Evolutionary conservation across 2,329 filamentous ascomycete species (phyloP).

Genomic region (Fusarium neocosmosporiellum): DNA sequence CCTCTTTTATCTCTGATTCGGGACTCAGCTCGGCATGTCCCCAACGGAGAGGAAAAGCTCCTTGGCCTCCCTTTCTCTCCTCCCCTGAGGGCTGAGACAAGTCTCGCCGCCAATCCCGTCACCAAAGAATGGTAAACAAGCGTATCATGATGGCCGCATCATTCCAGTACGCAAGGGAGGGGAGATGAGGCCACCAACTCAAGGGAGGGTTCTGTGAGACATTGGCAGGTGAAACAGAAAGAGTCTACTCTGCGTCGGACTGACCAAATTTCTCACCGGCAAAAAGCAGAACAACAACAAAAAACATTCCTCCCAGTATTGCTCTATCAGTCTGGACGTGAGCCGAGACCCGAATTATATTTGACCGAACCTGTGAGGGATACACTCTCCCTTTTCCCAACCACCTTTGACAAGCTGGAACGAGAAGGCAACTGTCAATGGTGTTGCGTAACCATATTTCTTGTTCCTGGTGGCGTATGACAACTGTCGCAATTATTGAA

Average conservation of each 20-base stretch:
- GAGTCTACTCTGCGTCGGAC: background rate
- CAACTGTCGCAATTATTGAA: background rate
- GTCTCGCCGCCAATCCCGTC: slow-evolving; percentile 16
- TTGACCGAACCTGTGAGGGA: background rate
- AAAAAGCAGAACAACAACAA: background rate
- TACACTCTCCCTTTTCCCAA: background rate
- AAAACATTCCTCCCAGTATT: background rate
- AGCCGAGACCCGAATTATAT: background rate
- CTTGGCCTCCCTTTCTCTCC: slow-evolving; percentile 1
- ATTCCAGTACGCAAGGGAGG: slow-evolving; percentile 35
- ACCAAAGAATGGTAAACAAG: slow-evolving; percentile 30
- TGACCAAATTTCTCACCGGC: background rate
- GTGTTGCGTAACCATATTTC: background rate
- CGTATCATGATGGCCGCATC: slow-evolving; percentile 18
- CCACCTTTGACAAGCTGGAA: background rate
- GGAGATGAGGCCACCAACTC: slow-evolving; percentile 26
- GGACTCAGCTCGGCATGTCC: background rate
- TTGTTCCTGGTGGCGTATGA: background rate
- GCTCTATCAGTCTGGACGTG: background rate
- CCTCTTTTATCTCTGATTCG: slow-evolving; percentile 36
- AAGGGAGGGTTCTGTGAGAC: slow-evolving; percentile 16
- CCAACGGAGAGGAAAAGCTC: background rate
- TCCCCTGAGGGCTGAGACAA: slow-evolving; percentile 15
- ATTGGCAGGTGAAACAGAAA: background rate
- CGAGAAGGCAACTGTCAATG: background rate